Evolutionary conservation across 2,329 filamentous ascomycete species (phyloP), one percentile per base, ranked within the genome.

Genomic region (Fusarium denticulatum): DNA sequence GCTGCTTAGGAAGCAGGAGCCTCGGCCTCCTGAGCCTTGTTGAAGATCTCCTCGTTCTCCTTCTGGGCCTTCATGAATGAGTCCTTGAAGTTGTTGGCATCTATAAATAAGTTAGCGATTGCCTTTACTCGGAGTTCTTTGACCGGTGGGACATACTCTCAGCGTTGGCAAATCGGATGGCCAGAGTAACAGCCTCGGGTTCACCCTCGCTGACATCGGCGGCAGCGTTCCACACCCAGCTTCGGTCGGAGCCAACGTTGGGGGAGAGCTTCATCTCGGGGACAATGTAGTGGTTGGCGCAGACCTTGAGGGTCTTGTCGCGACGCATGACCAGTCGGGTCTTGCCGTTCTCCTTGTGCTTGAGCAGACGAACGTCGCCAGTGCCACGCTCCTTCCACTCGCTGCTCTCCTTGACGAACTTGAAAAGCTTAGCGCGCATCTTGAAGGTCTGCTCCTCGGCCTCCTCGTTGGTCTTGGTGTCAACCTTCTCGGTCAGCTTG

Each of bases 311-410:
- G 71, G 96, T 99, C 94, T 98, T 98, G 89, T 99, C 96, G 83
- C 96, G 91, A 84, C 96, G 93, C 96, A 99, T 99, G 79, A 99
- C 96, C 80, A 99, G 88, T 79, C 96, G 92, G 67, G 95, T 97
- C 92, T 98, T 98, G 86, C 93, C 91, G 84, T 97, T 98, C 88
- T 98, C 95, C 90, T 95, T 96, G 89, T 99, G 96, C 92, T 98
- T 98, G 82, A 99, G 89, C 84, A 99, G 89, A 81, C 96, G 91
- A 74, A 98, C 95, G 80, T 98, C 96, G 79, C 96, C 96, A 75
- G 96, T 98, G 76, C 96, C 96, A 82, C 96, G 93, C 91, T 99
- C 96, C 90, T 98, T 99, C 96, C 96, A 99, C 88, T 98, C 96
- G 84, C 92, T 92, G 79, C 89, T 90, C 60, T 97, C 94, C 79